Evolutionary conservation across 1,284 basidiomycete genomes (phyloP), one percentile per base, ranked within the genome.

Genomic region (Vanrija pseudolonga): DNA sequence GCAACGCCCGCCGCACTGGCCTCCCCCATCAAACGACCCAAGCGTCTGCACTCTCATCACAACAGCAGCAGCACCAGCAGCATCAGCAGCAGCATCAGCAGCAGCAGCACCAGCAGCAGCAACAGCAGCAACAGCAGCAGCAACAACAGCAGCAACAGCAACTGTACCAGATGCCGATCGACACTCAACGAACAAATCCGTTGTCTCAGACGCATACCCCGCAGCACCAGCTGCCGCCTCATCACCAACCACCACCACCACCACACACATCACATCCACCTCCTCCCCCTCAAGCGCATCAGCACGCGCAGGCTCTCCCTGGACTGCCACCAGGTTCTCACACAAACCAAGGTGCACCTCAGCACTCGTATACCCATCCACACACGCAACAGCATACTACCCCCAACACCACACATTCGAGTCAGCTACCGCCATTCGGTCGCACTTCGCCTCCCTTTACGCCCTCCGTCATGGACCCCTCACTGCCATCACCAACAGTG

Each of bases 1-100:
- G 32, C 47, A 7, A 20, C 18, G 8, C 23, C 32, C 32, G 32
- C 32, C 32, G 32, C 32, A 32, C 32, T 15, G 32, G 32, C 32
- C 32, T 32, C 32, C 32, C 9, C 12, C 32, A 32, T 32, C 32
- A 32, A 15, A 12, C 32, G 32, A 32, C 32, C 32, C 32, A 32
- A 32, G 32, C 32, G 32, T 32, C 32, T 12, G 8, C 32, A 12
- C 32, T 32, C 12, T 32, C 32, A 47, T 38, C 19, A 4, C 49
- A 51, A 38, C 48, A 51, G 7, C 50, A 49, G 18, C 46, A 45
- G 17, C 56, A 57, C n/a, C 51, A 46, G 9, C 51, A 59, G 22
- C 51, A 50, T 14, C 56, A 56, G 14, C 53, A 56, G 41, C 57
- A 51, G 15, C 54, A 48, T 6, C 57, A 59, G 19, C 56, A 55